phyloP scores from a whole-genome alignment of 768 basidiomycete genomes.

The Suillus sp. region DNA sequence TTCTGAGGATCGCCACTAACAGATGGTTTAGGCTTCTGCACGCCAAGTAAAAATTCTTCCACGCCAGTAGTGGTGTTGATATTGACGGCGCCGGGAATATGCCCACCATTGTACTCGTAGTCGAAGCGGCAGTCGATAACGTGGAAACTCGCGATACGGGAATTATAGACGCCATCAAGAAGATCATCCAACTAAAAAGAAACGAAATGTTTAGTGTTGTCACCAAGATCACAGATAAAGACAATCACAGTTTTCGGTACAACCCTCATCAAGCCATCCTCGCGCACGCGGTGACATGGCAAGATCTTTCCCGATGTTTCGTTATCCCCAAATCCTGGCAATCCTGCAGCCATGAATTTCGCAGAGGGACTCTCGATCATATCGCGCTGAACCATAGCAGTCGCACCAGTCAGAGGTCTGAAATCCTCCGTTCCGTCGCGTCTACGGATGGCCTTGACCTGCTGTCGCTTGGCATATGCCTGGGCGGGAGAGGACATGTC shows the following conservation, averaged over 20 bases:
- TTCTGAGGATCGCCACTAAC: slow-evolving; percentile 70
- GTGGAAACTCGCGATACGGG: slow-evolving; percentile 66
- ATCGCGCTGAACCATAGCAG: slow-evolving; percentile 45
- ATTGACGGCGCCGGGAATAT: slow-evolving; percentile 90
- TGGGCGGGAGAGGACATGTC: slow-evolving; percentile 83
- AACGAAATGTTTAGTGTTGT: slow-evolving; percentile 16
- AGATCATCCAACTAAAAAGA: slow-evolving; percentile 68
- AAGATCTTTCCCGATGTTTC: slow-evolving; percentile 92
- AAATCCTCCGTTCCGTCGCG: slow-evolving; percentile 85
- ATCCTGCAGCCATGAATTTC: slow-evolving; percentile 57
- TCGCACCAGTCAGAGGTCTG: slow-evolving; percentile 69
- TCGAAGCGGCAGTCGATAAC: slow-evolving; percentile 97
- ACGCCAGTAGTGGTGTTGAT: slow-evolving; percentile 80
- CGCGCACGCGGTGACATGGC: slow-evolving; percentile 90
- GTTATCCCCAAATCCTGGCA: slow-evolving; percentile 90
- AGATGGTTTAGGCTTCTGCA: slow-evolving; percentile 62
- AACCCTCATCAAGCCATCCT: slow-evolving; percentile 95
- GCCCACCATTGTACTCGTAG: slow-evolving; percentile 94
- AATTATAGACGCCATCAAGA: slow-evolving; percentile 71
- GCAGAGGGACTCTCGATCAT: slow-evolving; percentile 59
- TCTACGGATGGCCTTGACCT: slow-evolving; percentile 73
- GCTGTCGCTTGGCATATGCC: slow-evolving; percentile 77
- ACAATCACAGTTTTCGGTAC: slow-evolving; percentile 70
- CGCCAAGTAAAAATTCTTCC: slow-evolving; percentile 77
- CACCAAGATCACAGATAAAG: neutral